phyloP scores from a whole-genome alignment of 1,284 basidiomycete species.

The Cryptococcus hybrid region DNA sequence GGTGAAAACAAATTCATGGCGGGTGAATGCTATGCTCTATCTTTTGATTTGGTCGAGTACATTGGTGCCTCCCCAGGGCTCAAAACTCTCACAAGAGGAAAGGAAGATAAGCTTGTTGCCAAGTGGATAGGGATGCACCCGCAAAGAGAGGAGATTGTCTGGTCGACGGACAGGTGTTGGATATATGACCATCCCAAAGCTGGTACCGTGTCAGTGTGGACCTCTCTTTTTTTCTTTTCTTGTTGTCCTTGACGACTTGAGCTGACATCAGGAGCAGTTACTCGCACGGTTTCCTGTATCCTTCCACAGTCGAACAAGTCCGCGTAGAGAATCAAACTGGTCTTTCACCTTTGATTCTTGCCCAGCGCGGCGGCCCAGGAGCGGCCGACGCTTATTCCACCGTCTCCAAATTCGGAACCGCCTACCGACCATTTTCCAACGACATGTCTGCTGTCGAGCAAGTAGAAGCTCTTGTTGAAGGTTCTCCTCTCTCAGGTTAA shows the following conservation, averaged over 20 bases:
- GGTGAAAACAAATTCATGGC: conserved; percentile 92
- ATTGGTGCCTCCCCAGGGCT: conserved; percentile 71
- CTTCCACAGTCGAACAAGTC: conserved; percentile 76
- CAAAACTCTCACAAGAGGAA: conserved; percentile 70
- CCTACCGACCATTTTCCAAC: conserved; percentile 70
- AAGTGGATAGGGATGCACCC: conserved; percentile 93
- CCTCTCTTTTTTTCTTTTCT: background rate
- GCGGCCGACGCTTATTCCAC: conserved; percentile 66
- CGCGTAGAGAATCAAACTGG: conserved; percentile 49
- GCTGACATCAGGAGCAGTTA: conserved; percentile 57
- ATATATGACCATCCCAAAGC: conserved; percentile 97
- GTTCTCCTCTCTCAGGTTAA: conserved; percentile 50
- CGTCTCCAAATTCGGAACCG: conserved; percentile 77
- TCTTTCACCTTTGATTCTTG: conserved; percentile 16
- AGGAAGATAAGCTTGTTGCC: conserved; percentile 91
- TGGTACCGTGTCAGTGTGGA: conserved; percentile 71
- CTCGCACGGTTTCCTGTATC: conserved; percentile 95
- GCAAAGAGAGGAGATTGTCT: conserved; percentile 71
- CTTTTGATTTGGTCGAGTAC: conserved; percentile 87
- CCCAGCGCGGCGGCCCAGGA: conserved; percentile 20
- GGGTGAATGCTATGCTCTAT: conserved; percentile 90
- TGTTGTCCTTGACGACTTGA: background rate
- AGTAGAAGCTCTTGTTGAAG: conserved; percentile 91
- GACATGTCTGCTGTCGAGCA: conserved; percentile 66
- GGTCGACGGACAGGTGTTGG: conserved; percentile 92